phyloP scores from a whole-genome alignment of 257 asterid genomes.

The Cinchona pubescens region DNA sequence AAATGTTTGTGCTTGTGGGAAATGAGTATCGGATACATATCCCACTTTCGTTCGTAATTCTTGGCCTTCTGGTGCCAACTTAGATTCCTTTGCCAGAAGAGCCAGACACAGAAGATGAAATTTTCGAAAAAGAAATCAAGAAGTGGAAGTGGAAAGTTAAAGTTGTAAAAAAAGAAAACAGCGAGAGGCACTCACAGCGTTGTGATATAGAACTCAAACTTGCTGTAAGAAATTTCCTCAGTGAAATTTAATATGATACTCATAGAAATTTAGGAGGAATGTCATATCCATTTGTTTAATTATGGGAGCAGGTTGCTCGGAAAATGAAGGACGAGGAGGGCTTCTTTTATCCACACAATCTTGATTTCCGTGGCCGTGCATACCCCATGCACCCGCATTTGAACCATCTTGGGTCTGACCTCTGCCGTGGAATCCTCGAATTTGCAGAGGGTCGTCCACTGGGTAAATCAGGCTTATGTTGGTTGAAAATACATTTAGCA shows the following conservation, averaged over 20 bases:
- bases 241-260: background rate
- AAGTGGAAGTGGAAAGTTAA: conserved; percentile 93
- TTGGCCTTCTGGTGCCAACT: conserved; percentile 15
- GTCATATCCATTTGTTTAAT: conserved; percentile 16
- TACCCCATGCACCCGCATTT: conserved; percentile 99
- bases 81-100: conserved; percentile 84
- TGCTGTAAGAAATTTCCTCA: conserved; percentile 60
- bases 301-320: conserved; percentile 80
- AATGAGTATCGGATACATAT: conserved; percentile 4
- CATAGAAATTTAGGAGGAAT: conserved; percentile 11
- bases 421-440: conserved; percentile 90
- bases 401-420: conserved; percentile 96
- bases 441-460: conserved; percentile 97
- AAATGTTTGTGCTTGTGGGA: background rate
- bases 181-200: conserved; percentile 88
- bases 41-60: conserved; percentile 14
- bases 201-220: conserved; percentile 96
- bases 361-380: conserved; percentile 98
- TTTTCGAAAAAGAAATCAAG: conserved; percentile 53
- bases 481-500: conserved; percentile 90
- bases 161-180: conserved; percentile 61
- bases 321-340: conserved; percentile 98
- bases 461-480: conserved; percentile 76
- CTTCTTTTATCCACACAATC: conserved; percentile 90
- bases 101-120: conserved; percentile 77